Base-by-base conservation (phyloP, 768 basidiomycete species). In the Hydnomerulius pinastri region DNA sequence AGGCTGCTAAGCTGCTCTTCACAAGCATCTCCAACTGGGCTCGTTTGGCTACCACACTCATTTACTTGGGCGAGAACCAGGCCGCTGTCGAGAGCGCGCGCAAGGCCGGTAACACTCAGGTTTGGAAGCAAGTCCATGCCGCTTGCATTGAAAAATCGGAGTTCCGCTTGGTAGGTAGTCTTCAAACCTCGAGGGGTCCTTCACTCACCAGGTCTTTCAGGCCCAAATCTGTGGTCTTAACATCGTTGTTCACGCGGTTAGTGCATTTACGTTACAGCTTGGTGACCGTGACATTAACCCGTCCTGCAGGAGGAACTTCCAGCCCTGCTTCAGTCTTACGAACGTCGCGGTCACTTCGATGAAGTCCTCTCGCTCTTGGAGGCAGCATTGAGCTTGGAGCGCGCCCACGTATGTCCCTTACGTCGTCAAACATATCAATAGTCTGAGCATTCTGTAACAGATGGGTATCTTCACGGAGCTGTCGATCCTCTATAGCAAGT, bases 61-160 rank as follows among this genome's bases (percentile, higher is more conserved):
- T 99, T 65, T 99, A 99, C 72, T 81, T 99, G 36, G 92, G 92
- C 33, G 96, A 99, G 73, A 97, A 98, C 66, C 97, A 98, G 69
- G 84, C 92, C 43, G 97, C 97, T 18, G 97, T 99, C 10, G 97
- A 99, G 71, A 97, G 96, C 57, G 97, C 97, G n/a, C 80, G 97
- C 48, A 99, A 99, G 69, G 97, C 97, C 12, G 97, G 97, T 10
- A 98, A 98, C 64, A 99, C 97, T 5, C 96, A 98, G 73, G 97
- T 98, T n/a, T 99, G 97, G 97, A 98, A 98, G 72, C 97, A 98
- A 68, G 97, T 99, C 43, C 96, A 98, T 59, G 90, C 93, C 20
- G 97, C 97, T 33, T 99, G 97, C 73, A 87, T 99, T 50, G 96
- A 97, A 75, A 98, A 98, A 77, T 75, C 80, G 47, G 97, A 99